Evolutionary conservation across 306 rosid species (phyloP).

Genomic region (Coriaria nepalensis): DNA sequence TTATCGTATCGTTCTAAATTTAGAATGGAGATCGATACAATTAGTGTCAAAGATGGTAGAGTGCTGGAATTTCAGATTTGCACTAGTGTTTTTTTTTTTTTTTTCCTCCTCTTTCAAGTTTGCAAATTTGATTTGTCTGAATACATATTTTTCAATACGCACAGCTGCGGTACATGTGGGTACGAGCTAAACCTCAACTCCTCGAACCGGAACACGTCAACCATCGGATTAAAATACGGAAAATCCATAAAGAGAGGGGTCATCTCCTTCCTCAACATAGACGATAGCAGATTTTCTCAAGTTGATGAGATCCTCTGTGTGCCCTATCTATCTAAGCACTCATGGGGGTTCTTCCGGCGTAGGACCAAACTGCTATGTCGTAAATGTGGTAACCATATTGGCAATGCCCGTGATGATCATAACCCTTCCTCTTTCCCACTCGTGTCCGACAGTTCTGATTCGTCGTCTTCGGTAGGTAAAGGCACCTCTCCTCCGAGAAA

Average conservation of each 20-base stretch:
- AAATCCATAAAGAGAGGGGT: conserved; percentile 81
- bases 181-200: conserved; percentile 78
- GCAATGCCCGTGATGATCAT: conserved; percentile 38
- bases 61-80: too few species aligned
- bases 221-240: conserved; percentile 71
- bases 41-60: too few species aligned
- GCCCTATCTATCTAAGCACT: conserved; percentile 58
- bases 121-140: not conserved
- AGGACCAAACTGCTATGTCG: conserved; percentile 79
- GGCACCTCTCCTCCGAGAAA: conserved; percentile 26
- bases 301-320: conserved; percentile 59
- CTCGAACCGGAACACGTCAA: conserved; percentile 48
- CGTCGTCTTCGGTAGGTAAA: conserved; percentile 28
- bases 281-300: conserved; percentile 63
- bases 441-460: conserved; percentile 29
- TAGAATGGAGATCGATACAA: too few species aligned
- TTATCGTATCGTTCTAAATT: too few species aligned
- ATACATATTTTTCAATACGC: conserved; percentile 11
- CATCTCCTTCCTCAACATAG: conserved; percentile 61
- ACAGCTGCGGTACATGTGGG: conserved; percentile 89
- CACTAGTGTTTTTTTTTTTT: not conserved
- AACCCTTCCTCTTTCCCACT: conserved; percentile 27
- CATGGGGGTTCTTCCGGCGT: conserved; percentile 63
- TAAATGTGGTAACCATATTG: conserved; percentile 70
- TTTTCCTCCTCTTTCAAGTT: conserved; percentile 2